Evolutionary conservation across 441 rosid genomes (phyloP), one percentile per base, ranked within the genome.

Genomic region (Eutrema salsugineum): DNA sequence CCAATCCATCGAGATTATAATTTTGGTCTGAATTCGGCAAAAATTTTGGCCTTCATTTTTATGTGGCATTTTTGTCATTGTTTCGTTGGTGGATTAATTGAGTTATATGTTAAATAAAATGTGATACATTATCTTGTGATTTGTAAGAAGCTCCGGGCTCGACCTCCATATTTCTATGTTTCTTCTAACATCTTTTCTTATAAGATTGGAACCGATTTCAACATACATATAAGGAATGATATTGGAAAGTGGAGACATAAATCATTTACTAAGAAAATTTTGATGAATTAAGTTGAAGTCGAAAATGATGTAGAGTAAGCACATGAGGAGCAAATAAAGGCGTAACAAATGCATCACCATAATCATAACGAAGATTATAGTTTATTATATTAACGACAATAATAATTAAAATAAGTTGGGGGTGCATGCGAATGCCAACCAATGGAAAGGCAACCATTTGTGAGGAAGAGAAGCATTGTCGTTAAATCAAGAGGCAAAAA

Each of bases 381-480:
- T 57, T 42, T 77, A 63, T 6, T 8, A 51, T 57, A 50, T 72
- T 33, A 77, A 66, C 71, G 67, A 61, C 66, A 70, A 44, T 66
- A 35, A 47, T 54, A 42, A 19, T 43, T 8, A 50, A 57, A 57
- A 70, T 56, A 64, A 70, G 68, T 32, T 43, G 40, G 46, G 30
- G 63, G 47, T 59, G 80, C 77, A 77, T 77, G 80, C 56, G 67
- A 82, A 75, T 82, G 89, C 80, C 82, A 76, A 82, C 73, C 80
- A 77, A 81, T 75, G 71, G 80, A 65, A 81, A 73, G 82, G 87
- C 86, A 84, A 65, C 55, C 40, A 17, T 81, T 74, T 73, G 71
- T 75, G 74, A 67, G 49, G 66, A 40, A 42, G 76, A 80, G 83
- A 80, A 84, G 72, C 73, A 2, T 81, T 91, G 97, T 91, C 96